Base-by-base conservation (phyloP, 805 yeast species). In the Starmerella riodocensis region DNA sequence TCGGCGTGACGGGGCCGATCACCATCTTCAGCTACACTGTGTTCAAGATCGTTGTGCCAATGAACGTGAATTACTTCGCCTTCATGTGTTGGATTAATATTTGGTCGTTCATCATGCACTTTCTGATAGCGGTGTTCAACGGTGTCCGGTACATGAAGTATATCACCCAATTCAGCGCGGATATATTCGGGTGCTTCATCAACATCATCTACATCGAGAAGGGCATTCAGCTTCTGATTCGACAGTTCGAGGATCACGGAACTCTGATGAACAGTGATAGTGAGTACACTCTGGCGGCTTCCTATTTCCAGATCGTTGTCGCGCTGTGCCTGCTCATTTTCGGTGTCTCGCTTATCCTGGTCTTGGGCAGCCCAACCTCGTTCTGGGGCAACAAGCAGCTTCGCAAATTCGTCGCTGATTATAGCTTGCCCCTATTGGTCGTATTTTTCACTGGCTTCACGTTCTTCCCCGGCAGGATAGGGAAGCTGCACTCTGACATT, bases 1-100 rank as follows among this genome's bases (percentile, higher is more conserved):
- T 91, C 7, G 98, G 98, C 3, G 96, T 88, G 4, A 91, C 97
- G 0, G 98, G 97, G 0, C 98, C 98, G 0, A 78, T 91, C 13
- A 64, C 93, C 2, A 86, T 88, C 44, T 88, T 91, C 67, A 82
- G 82, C 53, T 85, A 84, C 53, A 91, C 97, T 0, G 86, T 91
- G 1, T 82, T 77, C 54, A 78, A 78, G 43, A 67, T 82, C 36
- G 68, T 82, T 27, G 60, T 55, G 18, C 76, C 81, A 0, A 55
- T 68, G 43, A 64, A 54, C 20, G 64, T 52, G 43, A 67, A 57
- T 7, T 85, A 71, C 56, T 85, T 88, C 60, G 84, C 86, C 14
- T 88, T 88, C 57, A 86, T 91, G 94, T 78, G 88, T 55, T 91
- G 97, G 97, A 65, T 88, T 24, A 82, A 85, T 52, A 65, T 91